Percentiles rank a stretch among this genome's conserved stretches.
These are phyloP conservation scores for Puccinellia tenuiflora DNA, from an alignment of 176 grass and related monocot genomes.

Conservation along the genomic window DNA sequence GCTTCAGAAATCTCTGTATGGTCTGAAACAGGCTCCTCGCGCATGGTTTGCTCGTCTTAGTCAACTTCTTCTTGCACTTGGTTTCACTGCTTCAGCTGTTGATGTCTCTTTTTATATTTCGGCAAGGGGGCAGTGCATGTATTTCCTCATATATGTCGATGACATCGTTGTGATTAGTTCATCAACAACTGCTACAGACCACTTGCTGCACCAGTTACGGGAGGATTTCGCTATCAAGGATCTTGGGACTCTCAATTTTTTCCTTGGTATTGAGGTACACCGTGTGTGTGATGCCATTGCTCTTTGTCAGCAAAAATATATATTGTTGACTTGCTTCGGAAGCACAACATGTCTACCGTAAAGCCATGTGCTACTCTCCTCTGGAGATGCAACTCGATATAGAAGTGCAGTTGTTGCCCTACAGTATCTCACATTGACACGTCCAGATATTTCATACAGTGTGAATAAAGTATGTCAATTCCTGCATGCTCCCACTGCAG, in stretches of 20 bases:
- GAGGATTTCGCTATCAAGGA: background rate
- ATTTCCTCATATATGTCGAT: background rate
- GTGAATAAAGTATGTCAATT: too few species aligned
- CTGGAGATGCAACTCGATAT: background rate
- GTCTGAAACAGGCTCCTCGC: too few species aligned
- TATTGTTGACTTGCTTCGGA: background rate
- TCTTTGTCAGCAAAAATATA: background rate
- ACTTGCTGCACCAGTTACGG: too few species aligned
- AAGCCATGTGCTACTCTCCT: background rate
- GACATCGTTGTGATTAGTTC: background rate
- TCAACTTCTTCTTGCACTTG: background rate
- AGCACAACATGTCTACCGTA: background rate
- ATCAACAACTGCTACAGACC: background rate
- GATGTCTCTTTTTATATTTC: background rate
- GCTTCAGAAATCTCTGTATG: background rate
- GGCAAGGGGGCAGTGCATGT: background rate
- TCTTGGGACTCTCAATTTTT: background rate
- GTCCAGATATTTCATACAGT: too few species aligned
- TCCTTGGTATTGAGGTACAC: background rate
- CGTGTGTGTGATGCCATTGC: background rate
- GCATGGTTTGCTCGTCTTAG: background rate
- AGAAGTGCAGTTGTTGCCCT: background rate
- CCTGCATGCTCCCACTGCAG: background rate
- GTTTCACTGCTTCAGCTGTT: background rate
- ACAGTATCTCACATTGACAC: too few species aligned